A percentile compares a stretch with the other conserved stretches of the same genome.
These are phyloP conservation scores for Porpolomopsis calyptriformis DNA, from an alignment of 768 basidiomycete species.

Conservation along the genomic window DNA sequence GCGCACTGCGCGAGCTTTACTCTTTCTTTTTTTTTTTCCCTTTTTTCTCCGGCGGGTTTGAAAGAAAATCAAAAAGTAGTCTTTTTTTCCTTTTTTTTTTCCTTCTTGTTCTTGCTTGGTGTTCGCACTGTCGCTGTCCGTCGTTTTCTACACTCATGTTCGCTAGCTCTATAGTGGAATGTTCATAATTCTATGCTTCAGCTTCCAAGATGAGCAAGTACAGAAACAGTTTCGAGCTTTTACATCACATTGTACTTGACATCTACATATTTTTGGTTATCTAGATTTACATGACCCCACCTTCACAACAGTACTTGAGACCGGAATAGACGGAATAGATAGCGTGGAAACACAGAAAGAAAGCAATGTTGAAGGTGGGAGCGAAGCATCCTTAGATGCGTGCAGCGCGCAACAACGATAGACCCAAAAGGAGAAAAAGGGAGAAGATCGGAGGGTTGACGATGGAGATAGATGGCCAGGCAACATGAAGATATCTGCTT, in stretches of 20 bases:
- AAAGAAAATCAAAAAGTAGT: neutral
- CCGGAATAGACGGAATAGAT: no score
- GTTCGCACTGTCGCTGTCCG: neutral
- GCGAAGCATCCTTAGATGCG: neutral
- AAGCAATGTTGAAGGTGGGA: neutral
- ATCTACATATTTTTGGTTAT: no score
- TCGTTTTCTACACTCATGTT: neutral
- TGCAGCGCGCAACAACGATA: neutral
- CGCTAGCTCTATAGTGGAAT: constrained; percentile 1
- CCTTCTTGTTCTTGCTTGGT: neutral
- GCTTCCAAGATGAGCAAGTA: neutral
- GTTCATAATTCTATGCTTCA: neutral
- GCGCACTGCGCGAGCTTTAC: neutral
- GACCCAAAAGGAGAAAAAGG: neutral
- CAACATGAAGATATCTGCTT: no score
- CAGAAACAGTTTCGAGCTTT: no score
- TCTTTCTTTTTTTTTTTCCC: neutral
- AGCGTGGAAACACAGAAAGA: no score
- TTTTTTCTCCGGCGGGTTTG: neutral
- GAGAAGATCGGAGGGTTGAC: neutral
- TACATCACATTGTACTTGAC: neutral
- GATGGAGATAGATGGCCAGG: no score
- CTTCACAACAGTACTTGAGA: no score
- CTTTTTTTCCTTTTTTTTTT: neutral
- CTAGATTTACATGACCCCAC: no score